A percentile compares a stretch with the other conserved stretches of the same genome.
phyloP scores from a whole-genome alignment of 257 asterid genomes.

The Primulina huaijiensis region DNA sequence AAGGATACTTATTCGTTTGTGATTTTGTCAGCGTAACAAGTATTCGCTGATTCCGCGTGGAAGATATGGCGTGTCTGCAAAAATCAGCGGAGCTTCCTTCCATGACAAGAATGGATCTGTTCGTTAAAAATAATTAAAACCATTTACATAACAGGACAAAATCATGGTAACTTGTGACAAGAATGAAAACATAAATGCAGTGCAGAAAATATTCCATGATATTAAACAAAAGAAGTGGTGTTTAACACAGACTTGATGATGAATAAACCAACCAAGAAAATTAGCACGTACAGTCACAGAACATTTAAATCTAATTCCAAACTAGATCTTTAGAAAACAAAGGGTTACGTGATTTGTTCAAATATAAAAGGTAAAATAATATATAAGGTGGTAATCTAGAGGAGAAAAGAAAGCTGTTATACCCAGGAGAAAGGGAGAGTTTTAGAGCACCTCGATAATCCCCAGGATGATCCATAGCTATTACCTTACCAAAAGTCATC shows the following conservation, averaged over 20 bases:
- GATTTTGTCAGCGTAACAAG: constrained; percentile 64
- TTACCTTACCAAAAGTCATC: constrained; percentile 65
- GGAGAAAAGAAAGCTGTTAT: constrained; percentile 26
- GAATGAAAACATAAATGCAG: constrained; percentile 2
- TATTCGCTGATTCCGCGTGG: constrained; percentile 58
- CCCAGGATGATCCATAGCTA: constrained; percentile 59
- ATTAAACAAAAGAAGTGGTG: no score
- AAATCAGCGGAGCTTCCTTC: constrained; percentile 73
- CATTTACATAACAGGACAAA: background rate
- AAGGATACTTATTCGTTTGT: constrained; percentile 44
- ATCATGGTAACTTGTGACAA: background rate
- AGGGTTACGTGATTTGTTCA: no score
- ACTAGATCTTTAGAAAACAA: no score
- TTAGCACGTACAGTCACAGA: background rate
- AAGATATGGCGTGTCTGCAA: constrained; percentile 65
- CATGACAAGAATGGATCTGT: constrained; percentile 66
- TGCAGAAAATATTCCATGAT: background rate
- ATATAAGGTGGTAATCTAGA: background rate
- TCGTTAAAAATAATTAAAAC: constrained; percentile 6
- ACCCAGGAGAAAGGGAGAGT: constrained; percentile 79
- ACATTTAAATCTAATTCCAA: no score
- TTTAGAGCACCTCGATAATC: constrained; percentile 65
- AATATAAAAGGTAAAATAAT: no score
- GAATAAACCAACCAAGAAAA: background rate
- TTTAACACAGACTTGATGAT: no score